Evolutionary conservation across 495 filamentous ascomycete species (phyloP).

Genomic region (Chlorociboria aeruginascens): DNA sequence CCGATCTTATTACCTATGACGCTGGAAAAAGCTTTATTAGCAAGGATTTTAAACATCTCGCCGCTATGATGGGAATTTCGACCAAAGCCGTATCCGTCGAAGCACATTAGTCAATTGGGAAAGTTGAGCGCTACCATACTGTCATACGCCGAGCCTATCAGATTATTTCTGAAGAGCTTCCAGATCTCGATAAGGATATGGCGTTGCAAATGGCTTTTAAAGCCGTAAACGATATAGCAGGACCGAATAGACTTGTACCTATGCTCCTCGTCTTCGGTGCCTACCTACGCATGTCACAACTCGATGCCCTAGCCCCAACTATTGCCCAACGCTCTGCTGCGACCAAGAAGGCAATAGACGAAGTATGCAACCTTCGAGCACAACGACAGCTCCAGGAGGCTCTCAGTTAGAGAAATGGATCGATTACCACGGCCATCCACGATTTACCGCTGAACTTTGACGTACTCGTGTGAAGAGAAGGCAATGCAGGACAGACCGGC

Average conservation of each 20-base stretch:
- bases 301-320: background rate
- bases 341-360: slow-evolving; percentile 13
- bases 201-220: slow-evolving; percentile 20
- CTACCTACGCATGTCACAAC: slow-evolving; percentile 9
- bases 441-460: background rate
- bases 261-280: slow-evolving; percentile 12
- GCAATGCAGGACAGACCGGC: background rate
- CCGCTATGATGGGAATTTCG: background rate
- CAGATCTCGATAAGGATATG: background rate
- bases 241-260: slow-evolving; percentile 13
- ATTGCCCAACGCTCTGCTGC: slow-evolving; percentile 4
- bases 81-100: slow-evolving; percentile 13
- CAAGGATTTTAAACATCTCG: slow-evolving; percentile 15
- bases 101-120: slow-evolving; percentile 17
- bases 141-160: slow-evolving; percentile 9
- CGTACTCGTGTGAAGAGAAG: background rate
- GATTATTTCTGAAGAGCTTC: slow-evolving; percentile 15
- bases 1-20: slow-evolving; percentile 13
- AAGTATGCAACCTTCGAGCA: slow-evolving; percentile 10
- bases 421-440: background rate
- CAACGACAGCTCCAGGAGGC: slow-evolving; percentile 5
- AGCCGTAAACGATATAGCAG: slow-evolving; percentile 14
- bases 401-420: slow-evolving; percentile 11
- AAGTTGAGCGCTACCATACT: slow-evolving; percentile 15
- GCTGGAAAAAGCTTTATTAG: slow-evolving; percentile 19